Evolutionary conservation across 1,139 yeast species (phyloP), one percentile per base, ranked within the genome.

Genomic region (Yamadazyma oceani): DNA sequence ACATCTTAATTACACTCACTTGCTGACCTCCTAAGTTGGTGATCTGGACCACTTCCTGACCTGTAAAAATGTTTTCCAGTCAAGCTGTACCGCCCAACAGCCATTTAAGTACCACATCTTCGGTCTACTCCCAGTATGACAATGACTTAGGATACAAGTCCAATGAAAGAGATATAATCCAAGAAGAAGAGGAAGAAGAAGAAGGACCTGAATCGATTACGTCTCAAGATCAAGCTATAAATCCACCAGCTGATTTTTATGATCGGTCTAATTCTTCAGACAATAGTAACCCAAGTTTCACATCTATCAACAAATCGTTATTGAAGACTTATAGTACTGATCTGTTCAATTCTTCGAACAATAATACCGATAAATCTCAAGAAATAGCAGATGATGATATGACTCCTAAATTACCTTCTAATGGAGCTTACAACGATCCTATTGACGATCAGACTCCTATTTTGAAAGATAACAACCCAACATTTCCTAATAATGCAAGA

Each of bases 241-340:
- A 12, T 26, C 26, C 31, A 8, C 26, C 29, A 6, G 30, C 16
- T 5, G 17, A 21, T 12, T 19, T 19, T 5, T 29, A 31, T 17
- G 21, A 17, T 19, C 10, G 17, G 7, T 23, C 30, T 17, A 26
- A 35, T 17, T 25, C 39, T n/a, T 25, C 31, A 7, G 19, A 16
- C 11, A 28, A 35, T 5, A 36, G 42, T 15, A 41, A 45, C 17
- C 67, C 61, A 2, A 60, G 70, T 39, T 64, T 65, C 42, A 52
- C 65, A 2, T 61, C 69, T 28, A 66, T 64, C 33, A 64, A 63
- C 44, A 53, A 60, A 10, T 60, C 68, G 14, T 45, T 64, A n/a
- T 43, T 64, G 24, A 53, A 57, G 29, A 55, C 55, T 24, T 40
- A 44, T 22, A 39, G 43, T 27, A 31, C 24, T 12, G 32, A 29